Percentiles rank a stretch among this genome's conserved stretches.
These are phyloP conservation scores for Haematococcus lacustris DNA, from an alignment of 139 green algal species.

Conservation along the genomic window DNA sequence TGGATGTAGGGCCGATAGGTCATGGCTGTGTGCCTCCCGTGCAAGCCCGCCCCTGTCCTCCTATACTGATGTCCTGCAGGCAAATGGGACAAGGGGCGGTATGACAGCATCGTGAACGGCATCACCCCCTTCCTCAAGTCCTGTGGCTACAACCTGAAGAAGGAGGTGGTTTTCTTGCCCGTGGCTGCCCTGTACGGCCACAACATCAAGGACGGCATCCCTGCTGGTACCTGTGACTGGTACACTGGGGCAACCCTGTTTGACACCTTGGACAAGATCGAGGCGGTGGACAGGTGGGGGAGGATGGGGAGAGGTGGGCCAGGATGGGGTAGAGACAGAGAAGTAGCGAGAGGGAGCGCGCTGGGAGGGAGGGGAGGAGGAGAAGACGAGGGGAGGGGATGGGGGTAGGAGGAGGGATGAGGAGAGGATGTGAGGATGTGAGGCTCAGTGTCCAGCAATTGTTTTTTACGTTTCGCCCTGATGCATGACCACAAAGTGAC, in stretches of 20 bases:
- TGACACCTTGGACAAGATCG: conserved; percentile 77
- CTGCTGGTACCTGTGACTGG: conserved; percentile 63
- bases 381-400: no score
- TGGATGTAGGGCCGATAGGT: not conserved
- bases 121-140: conserved; percentile 82
- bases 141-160: conserved; percentile 44
- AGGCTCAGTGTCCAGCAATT: no score
- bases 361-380: no score
- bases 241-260: conserved; percentile 87
- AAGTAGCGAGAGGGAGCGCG: no score
- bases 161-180: conserved; percentile 71
- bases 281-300: conserved; percentile 50
- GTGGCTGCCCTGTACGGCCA: conserved; percentile 84
- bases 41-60: not conserved
- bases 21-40: not conserved
- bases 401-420: no score
- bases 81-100: conserved; percentile 77
- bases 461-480: no score
- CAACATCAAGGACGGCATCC: conserved; percentile 80
- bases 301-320: no score
- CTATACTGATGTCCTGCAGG: conserved; percentile 20
- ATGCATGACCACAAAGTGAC: no score
- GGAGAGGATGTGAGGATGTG: no score
- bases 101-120: conserved; percentile 83
- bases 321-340: no score